Percentiles rank a stretch among this genome's conserved stretches.
These are phyloP conservation scores for Psidium guajava DNA, from an alignment of 345 rosid species.

Conservation along the genomic window DNA sequence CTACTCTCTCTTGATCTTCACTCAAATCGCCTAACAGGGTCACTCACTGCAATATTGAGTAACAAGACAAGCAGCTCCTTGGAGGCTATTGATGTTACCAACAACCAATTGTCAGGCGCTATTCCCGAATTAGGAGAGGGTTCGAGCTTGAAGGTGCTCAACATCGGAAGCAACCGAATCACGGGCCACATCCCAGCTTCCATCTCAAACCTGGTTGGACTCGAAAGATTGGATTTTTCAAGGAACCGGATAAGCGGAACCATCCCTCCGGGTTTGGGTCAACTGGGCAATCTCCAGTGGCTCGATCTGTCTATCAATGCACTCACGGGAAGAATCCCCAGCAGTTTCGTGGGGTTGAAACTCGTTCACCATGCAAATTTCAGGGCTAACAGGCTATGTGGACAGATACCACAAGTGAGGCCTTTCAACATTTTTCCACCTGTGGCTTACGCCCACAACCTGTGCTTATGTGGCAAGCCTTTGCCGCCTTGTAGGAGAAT, in stretches of 20 bases:
- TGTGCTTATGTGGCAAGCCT: conserved; percentile 91
- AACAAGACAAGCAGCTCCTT: conserved; percentile 63
- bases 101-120: conserved; percentile 52
- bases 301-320: conserved; percentile 67
- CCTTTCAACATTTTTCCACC: conserved; percentile 74
- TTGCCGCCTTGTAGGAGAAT: conserved; percentile 57
- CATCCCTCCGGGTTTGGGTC: conserved; percentile 58
- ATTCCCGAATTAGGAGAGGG: conserved; percentile 61
- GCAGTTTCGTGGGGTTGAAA: conserved; percentile 41
- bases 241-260: conserved; percentile 64
- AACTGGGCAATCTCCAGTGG: conserved; percentile 50
- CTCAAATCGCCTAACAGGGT: conserved; percentile 53
- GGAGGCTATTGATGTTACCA: conserved; percentile 56
- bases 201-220: conserved; percentile 58
- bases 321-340: conserved; percentile 64
- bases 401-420: conserved; percentile 83
- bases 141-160: conserved; percentile 52
- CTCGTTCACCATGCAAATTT: conserved; percentile 59
- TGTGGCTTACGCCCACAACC: conserved; percentile 77
- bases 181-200: conserved; percentile 70
- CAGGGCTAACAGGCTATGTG: conserved; percentile 85
- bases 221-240: conserved; percentile 53
- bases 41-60: conserved; percentile 55
- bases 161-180: conserved; percentile 66
- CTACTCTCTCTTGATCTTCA: conserved; percentile 54